Percentiles rank a stretch among this genome's conserved stretches.
Evolutionary conservation across 2,329 filamentous ascomycete genomes (phyloP).

Genomic region (Aspergillus novofumigatus): DNA sequence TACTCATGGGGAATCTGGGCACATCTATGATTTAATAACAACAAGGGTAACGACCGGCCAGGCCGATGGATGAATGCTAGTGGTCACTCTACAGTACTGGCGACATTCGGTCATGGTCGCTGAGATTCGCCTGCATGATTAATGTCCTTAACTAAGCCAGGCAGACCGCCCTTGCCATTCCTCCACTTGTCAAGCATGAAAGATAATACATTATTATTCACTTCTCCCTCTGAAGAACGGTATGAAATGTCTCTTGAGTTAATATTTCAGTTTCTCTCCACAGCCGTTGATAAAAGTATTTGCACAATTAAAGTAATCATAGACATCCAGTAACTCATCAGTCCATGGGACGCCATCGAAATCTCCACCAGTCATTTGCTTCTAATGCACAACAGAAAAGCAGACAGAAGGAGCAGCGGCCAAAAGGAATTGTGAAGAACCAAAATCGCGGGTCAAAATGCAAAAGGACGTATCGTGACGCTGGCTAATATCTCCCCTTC

Average conservation of each 20-base stretch:
- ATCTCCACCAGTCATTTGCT: constrained; percentile 10
- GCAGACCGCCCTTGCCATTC: not conserved
- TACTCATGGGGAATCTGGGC: not conserved
- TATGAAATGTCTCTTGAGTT: not conserved
- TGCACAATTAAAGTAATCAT: constrained; percentile 1
- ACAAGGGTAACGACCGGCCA: not conserved
- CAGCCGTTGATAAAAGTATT: constrained; percentile 11
- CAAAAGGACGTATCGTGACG: constrained; percentile 3
- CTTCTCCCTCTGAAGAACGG: not conserved
- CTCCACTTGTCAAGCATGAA: not conserved
- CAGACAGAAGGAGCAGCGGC: constrained; percentile 1
- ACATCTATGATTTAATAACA: not conserved
- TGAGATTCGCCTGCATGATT: constrained; percentile 24
- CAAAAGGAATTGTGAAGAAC: constrained; percentile 7
- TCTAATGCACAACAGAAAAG: constrained; percentile 13
- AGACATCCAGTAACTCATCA: constrained; percentile 8
- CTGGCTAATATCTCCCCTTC: constrained; percentile 34
- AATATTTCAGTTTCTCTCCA: constrained; percentile 10
- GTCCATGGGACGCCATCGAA: constrained; percentile 12
- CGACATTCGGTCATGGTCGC: constrained; percentile 29
- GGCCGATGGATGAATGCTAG: constrained; percentile 1
- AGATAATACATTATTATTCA: no score
- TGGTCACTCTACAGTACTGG: constrained; percentile 3
- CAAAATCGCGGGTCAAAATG: constrained; percentile 3
- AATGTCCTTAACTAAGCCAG: constrained; percentile 21